phyloP scores from a whole-genome alignment of 441 rosid species.

The Heliophila coronopifolia region DNA sequence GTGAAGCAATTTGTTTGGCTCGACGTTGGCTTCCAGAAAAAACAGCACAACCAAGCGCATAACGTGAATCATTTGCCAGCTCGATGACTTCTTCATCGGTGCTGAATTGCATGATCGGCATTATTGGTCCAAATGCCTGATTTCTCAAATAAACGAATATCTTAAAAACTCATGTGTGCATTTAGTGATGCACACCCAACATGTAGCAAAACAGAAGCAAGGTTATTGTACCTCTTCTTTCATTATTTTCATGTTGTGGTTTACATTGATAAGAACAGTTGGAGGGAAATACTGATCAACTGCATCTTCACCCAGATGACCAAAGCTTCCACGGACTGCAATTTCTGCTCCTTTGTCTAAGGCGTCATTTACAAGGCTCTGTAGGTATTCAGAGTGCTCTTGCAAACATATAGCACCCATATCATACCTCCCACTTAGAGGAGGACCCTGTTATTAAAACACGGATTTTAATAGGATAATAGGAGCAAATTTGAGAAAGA shows the following conservation, averaged over 20 bases:
- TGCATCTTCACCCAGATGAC: constrained; percentile 82
- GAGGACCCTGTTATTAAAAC: constrained; percentile 66
- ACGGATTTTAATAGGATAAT: neutral
- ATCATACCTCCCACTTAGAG: constrained; percentile 77
- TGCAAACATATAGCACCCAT: constrained; percentile 98
- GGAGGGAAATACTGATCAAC: constrained; percentile 96
- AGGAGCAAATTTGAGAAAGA: constrained; percentile 3
- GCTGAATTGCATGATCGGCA: constrained; percentile 93
- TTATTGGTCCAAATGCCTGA: constrained; percentile 96
- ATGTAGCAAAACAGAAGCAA: constrained; percentile 3
- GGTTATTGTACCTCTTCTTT: constrained; percentile 77
- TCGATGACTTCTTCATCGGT: constrained; percentile 78
- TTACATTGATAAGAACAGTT: constrained; percentile 68
- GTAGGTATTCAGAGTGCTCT: constrained; percentile 88
- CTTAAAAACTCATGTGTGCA: neutral
- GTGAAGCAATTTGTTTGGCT: constrained; percentile 77
- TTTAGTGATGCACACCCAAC: constrained; percentile 9
- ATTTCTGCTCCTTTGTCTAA: constrained; percentile 85
- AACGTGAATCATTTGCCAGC: constrained; percentile 87
- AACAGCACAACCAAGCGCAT: constrained; percentile 93
- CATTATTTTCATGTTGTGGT: constrained; percentile 90
- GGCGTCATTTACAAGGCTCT: constrained; percentile 78
- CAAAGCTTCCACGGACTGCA: constrained; percentile 86
- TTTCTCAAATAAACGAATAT: constrained; percentile 1
- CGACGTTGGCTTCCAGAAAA: constrained; percentile 76